A percentile compares a stretch with the other conserved stretches of the same genome.
Conservation (phyloP, 345 rosid species). For the Gossypium bickii region DNA sequence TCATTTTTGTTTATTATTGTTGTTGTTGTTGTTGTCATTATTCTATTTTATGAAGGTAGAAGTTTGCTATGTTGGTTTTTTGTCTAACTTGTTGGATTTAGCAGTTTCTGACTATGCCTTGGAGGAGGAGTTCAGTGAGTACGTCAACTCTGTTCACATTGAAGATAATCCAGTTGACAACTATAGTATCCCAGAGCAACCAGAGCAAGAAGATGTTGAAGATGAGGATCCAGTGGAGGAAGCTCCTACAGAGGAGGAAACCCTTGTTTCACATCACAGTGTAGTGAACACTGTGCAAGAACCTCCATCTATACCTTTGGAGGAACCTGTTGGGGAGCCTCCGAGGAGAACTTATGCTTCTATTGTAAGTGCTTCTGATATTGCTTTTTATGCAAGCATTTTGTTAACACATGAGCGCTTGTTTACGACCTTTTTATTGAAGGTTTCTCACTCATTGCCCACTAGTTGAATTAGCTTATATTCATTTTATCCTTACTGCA, state of each 20-base stretch:
- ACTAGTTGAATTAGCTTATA: not conserved
- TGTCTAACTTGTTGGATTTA: slow-evolving; percentile 19
- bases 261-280: slow-evolving; percentile 31
- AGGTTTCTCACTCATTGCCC: not conserved
- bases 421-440: not conserved
- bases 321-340: slow-evolving; percentile 66
- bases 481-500: not conserved
- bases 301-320: slow-evolving; percentile 35
- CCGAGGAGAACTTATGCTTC: slow-evolving; percentile 79
- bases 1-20: not conserved
- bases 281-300: slow-evolving; percentile 45
- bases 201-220: slow-evolving; percentile 54
- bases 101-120: slow-evolving; percentile 63
- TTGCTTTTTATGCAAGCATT: slow-evolving; percentile 10
- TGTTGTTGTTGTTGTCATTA: not conserved
- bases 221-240: slow-evolving; percentile 59
- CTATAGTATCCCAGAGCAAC: slow-evolving; percentile 59
- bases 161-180: slow-evolving; percentile 71
- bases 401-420: not conserved
- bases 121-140: slow-evolving; percentile 82
- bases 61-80: not conserved
- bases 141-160: slow-evolving; percentile 53
- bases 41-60: not conserved
- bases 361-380: slow-evolving; percentile 49
- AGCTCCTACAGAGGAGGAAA: slow-evolving; percentile 58